Evolutionary conservation across 2,329 filamentous ascomycete genomes (phyloP), one percentile per base, ranked within the genome.

Genomic region (Lachnellula arida): DNA sequence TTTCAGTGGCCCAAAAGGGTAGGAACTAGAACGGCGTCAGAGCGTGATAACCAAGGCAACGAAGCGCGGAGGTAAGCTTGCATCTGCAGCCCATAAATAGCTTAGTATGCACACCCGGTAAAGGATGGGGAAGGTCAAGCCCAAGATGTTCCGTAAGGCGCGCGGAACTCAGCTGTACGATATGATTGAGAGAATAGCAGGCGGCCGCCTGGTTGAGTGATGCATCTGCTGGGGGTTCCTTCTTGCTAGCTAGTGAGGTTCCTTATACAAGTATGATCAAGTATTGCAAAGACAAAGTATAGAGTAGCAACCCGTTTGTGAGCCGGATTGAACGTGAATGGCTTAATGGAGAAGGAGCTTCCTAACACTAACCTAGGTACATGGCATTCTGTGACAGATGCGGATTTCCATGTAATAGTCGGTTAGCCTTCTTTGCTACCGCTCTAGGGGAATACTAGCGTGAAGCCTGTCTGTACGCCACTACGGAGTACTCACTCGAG

Each of bases 1-100:
- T 63, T 59, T 63, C 53, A 55, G 23, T 32, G 44, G 47, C 51
- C 47, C 39, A 25, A 37, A 35, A 51, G 28, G 40, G 35, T 28
- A n/a, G 12, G 39, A 9, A 46, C 23, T 39, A n/a, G 43, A 42
- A 46, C 51, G 55, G 51, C 58, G 55, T 55, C 53, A 49, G 39
- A 44, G 32, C 35, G 51, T 42, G 42, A 55, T 32, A 51, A 55
- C 48, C 53, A 42, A 52, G 37, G 32, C 37, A 42, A n/a, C 49
- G 37, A 39, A 53, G 47, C 39, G 46, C 49, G 46, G 39, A 51
- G 49, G 37, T 22, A 25, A 23, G 22, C 44, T 22, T 22, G 22
- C 14, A 25, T 8, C 5, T 25, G 22, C 23, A 46, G 44, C 12
- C 6, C 23, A 9, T 12, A 43, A 49, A 51, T 49, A 49, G 49